Base-by-base conservation (phyloP, 192 early-diverging fungal genomes). In the Gryganskiella cystojenkinii region DNA sequence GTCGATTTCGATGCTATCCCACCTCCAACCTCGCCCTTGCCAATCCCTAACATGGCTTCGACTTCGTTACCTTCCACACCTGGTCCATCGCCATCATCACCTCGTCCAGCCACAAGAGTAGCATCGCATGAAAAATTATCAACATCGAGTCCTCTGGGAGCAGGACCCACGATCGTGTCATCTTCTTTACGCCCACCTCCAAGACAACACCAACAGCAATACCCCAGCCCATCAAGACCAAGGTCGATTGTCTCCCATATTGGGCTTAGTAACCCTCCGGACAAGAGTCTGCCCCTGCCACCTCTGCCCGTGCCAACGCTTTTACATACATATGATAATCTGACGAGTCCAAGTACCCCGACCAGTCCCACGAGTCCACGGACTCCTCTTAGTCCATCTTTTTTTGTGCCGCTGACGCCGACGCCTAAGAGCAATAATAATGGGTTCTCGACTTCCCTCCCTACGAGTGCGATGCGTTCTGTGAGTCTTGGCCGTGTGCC, bases 341-440 rank as follows among this genome's bases (percentile, higher is more conserved):
- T 58, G 3, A 40, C 64, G 27, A 37, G n/a, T 19, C 61, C 70
- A 31, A 74, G 65, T 28, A 69, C 64, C 4, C 73, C 79, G 1
- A 66, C 71, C 15, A 69, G 65, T 25, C 73, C 79, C 25, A 81
- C 66, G 9, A 64, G 61, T 28, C 71, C 80, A 14, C 64, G 58
- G 4, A 67, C 37, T 24, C 68, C 64, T 0, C 49, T 61, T 19
- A 62, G 44, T 25, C 25, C 64, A 3, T 55, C 64, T 4, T 64
- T 65, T 46, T 60, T 64, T 22, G 45, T 20, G 55, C 58, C 37
- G 7, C 13, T 13, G 15, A 17, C 28, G 27, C 25, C 27, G 17
- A 56, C n/a, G 35, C 15, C 19, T 33, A 28, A 44, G n/a, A 15
- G 54, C 7, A 42, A 50, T 30, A 64, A 63, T n/a, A 31, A 35